Evolutionary conservation across 2,329 filamentous ascomycete species (phyloP), one percentile per base, ranked within the genome.

Genomic region (Hypoxylon sp.): DNA sequence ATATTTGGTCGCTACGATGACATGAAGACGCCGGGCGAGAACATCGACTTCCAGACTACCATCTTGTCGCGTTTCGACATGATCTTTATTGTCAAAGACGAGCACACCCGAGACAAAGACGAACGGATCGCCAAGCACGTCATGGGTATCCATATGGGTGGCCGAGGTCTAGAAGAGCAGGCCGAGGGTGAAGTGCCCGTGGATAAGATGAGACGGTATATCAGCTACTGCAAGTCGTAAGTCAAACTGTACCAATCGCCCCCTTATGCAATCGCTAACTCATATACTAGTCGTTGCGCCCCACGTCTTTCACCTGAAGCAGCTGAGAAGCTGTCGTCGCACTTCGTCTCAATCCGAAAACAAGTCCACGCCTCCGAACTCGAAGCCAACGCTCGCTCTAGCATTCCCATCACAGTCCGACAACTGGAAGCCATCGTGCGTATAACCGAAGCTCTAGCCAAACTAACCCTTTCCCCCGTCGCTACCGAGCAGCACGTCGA

Each of bases 41-140:
- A 99, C 77, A 99, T 99, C 71, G 96, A 99, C 80, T 99, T 99
- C 80, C 96, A 99, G 76, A 99, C 96, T 0, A 99, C 96, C 2
- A 98, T 99, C 74, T 78, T 99, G 70, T 98, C 95, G 2, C 92
- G 96, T 86, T 99, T 99, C 78, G 96, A 99, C 79, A 97, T 99
- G 93, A 98, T 99, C 71, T 99, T 98, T 83, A 97, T 99, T 71
- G 95, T 99, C 68, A 93, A 92, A 73, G 96, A 99, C 78, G 94
- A 97, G 67, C 96, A 99, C 78, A 93, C 95, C 67, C 88, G 93
- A 46, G 90, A 88, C 61, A 92, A 95, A 74, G 96, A 99, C 76
- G 93, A 97, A 82, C 90, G 87, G 3, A 98, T 99, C 75, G 96
- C 96, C 11, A 95, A 91, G 76, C 96, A 99, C 87, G 95, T 99